Evolutionary conservation across 2,329 filamentous ascomycete species (phyloP).

Genomic region (Colletotrichum navitas): DNA sequence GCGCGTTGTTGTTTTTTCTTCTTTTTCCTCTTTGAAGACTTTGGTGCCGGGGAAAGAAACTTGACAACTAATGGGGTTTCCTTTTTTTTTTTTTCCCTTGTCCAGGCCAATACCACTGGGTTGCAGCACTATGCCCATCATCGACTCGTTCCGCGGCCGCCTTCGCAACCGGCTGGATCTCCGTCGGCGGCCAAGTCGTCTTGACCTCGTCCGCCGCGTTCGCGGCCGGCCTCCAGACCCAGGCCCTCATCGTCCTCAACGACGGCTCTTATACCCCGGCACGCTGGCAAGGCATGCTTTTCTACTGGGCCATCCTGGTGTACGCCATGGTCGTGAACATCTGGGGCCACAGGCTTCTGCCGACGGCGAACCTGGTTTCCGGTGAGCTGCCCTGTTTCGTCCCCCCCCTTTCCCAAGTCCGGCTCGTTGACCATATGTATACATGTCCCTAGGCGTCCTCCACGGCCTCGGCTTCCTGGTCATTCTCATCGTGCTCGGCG

Average conservation of each 20-base stretch:
- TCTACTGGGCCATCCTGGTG: slow-evolving; percentile 59
- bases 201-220: slow-evolving; percentile 62
- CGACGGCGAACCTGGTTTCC: slow-evolving; percentile 51
- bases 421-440: not conserved
- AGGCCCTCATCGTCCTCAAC: slow-evolving; percentile 59
- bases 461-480: slow-evolving; percentile 48
- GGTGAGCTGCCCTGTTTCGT: not conserved
- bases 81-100: not conserved
- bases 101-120: slow-evolving; percentile 61
- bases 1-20: too few species aligned
- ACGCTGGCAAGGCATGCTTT: slow-evolving; percentile 60
- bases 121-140: slow-evolving; percentile 53
- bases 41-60: not conserved
- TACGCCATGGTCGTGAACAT: slow-evolving; percentile 57
- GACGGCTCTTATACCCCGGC: slow-evolving; percentile 54
- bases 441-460: slow-evolving; percentile 43
- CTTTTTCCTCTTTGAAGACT: not conserved
- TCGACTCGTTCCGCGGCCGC: slow-evolving; percentile 52
- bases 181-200: slow-evolving; percentile 60
- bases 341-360: slow-evolving; percentile 54
- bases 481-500: slow-evolving; percentile 48
- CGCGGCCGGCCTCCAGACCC: slow-evolving; percentile 58
- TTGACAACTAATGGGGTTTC: not conserved
- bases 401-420: not conserved
- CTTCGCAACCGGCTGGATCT: slow-evolving; percentile 60